These are phyloP conservation scores for Coemansia sp. DNA, from an alignment of 192 early-diverging fungal species.

Conservation along the genomic window DNA sequence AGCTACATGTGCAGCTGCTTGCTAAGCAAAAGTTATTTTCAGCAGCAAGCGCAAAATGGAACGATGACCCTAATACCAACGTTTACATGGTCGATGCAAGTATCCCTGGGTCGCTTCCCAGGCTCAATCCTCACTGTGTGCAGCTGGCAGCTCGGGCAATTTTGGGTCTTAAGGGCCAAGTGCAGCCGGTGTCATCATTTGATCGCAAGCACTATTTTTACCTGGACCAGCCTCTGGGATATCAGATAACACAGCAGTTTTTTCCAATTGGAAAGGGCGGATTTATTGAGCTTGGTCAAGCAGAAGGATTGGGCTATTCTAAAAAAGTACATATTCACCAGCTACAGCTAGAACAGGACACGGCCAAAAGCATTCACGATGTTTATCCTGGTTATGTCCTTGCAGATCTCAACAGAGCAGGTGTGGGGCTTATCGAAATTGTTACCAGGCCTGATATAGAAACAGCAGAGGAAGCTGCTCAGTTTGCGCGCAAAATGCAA, in stretches of 20 bases:
- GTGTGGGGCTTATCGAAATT: conserved; percentile 87
- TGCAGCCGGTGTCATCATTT: conserved; percentile 71
- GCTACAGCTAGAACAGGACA: conserved; percentile 92
- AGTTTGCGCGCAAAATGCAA: conserved; percentile 79
- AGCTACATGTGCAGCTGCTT: conserved; percentile 84
- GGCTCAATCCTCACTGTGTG: conserved; percentile 73
- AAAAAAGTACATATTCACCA: conserved; percentile 70
- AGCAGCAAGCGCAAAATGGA: conserved; percentile 41
- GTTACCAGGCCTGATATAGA: conserved; percentile 85
- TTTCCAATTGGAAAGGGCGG: conserved; percentile 80
- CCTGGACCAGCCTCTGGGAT: conserved; percentile 87
- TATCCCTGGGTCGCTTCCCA: conserved; percentile 82
- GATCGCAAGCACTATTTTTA: conserved; percentile 98
- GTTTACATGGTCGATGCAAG: conserved; percentile 78
- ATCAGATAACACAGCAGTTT: conserved; percentile 91
- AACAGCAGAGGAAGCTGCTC: conserved; percentile 72
- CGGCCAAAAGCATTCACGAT: conserved; percentile 78
- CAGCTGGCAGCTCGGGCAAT: conserved; percentile 71
- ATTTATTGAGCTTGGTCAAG: conserved; percentile 53
- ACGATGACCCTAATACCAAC: conserved; percentile 70
- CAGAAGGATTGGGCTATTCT: conserved; percentile 62
- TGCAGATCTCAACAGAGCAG: conserved; percentile 85
- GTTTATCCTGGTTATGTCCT: conserved; percentile 59
- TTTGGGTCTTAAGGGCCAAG: conserved; percentile 64
- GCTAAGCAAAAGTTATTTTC: conserved; percentile 85